Base-by-base conservation (phyloP, 148 eudicot genomes). In the Silene latifolia region DNA sequence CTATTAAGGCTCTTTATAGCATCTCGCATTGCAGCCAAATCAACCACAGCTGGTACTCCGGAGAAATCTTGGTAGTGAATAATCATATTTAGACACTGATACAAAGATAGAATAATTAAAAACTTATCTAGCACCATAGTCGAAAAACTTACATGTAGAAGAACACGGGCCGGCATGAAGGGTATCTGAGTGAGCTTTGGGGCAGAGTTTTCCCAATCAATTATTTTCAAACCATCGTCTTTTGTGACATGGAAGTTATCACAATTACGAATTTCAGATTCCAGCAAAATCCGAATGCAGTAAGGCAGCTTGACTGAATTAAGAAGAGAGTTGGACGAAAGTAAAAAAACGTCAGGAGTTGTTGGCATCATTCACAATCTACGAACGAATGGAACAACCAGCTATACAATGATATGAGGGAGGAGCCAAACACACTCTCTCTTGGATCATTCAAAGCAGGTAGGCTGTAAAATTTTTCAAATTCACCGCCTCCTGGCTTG, bases 361-460 rank as follows among this genome's bases (percentile, higher is more conserved):
- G 21, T n/a, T 7, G 24, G 25, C 6, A 12, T 63, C 6, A 15
- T 29, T 72, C 32, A 21, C 10, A 42, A 25, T 27, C 39, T 46
- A 69, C 47, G 35, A 7, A 20, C 18, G 8, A 39, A 39, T 39
- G 44, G 23, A 2, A n/a, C 4, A 46, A 0, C 32, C 58, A 7
- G 68, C 0, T 6, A 47, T 23, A 17, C 20, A 18, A 44, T 10
- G 4, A 46, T 13, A 72, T 72, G 15, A n/a, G 69, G n/a, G 13
- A 2, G 14, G 15, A 20, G 10, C 20, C 48, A 71, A 63, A 59
- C 71, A 64, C 87, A 92, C 98, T 97, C 60, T 90, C 63, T 51
- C 97, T 88, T 27, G 99, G 92, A 84, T 95, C 99, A 73, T 95
- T 95, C 63, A 95, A 80, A 74, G 93, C 94, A n/a, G 99, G 92